Base-by-base conservation (phyloP, 169 alveolate species). In the Plasmodium fragile region DNA sequence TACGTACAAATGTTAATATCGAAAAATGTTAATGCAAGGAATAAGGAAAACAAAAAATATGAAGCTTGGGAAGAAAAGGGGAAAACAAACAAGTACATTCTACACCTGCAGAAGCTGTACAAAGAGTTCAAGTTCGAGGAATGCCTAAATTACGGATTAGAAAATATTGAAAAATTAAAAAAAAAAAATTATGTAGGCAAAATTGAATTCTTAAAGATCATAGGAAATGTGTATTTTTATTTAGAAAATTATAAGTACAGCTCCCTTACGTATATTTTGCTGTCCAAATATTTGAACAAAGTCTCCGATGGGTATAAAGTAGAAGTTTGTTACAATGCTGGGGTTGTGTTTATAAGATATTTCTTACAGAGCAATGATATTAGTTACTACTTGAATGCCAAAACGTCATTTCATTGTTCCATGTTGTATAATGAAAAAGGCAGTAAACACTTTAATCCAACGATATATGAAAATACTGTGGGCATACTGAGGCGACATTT, bases 151-250 rank as follows among this genome's bases (percentile, higher is more conserved):
- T 78, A 55, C 78, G 87, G 93, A 34, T 52, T 87, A 25, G 82
- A 78, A 43, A 78, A 87, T 39, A 34, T 87, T 18, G 49, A 53
- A 78, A 87, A 87, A 78, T 18, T 87, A 78, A 59, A 59, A 87
- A 53, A 77, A 18, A 78, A 87, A 53, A 32, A 87, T 41, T 87
- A 77, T 87, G 70, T 43, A 34, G 70, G 65, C 0, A 87, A 78
- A 87, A 69, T 87, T 3, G 82, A 77, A 59, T 43, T 87, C 22
- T 65, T 87, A 39, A 87, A 79, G 32, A 78, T 55, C 11, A 87
- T 87, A 87, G 93, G 93, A 41, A 87, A 87, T 77, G 65, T 34
- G 10, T 87, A 87, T 87, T 87, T 87, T 30, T 45, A 87, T 39
- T 39, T 87, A 22, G 93, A 87, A 25, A 55, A 78, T 59, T 87